These are phyloP conservation scores for Aspergillus latus DNA, from an alignment of 2,329 filamentous ascomycete genomes.

Conservation along the genomic window DNA sequence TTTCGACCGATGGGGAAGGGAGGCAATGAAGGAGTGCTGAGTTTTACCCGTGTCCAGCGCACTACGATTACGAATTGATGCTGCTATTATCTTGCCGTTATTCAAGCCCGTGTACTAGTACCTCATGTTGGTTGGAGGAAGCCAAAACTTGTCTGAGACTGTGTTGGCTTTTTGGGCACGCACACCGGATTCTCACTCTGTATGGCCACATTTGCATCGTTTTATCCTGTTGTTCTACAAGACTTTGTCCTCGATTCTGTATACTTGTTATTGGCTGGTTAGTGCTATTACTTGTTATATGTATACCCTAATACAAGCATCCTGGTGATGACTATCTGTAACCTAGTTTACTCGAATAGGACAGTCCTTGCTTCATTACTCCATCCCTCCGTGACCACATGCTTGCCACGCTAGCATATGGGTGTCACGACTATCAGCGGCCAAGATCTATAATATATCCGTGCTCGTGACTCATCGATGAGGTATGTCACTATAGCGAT, in stretches of 20 bases:
- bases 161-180: conserved; percentile 12
- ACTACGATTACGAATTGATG: conserved; percentile 26
- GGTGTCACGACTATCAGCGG: background rate
- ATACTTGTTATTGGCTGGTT: conserved; percentile 2
- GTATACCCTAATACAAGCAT: conserved; percentile 17
- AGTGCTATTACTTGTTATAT: conserved; percentile 6
- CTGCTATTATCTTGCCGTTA: conserved; percentile 19
- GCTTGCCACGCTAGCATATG: background rate
- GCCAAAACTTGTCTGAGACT: conserved; percentile 9
- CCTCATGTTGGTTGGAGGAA: conserved; percentile 14
- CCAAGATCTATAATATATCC: background rate
- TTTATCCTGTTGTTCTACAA: conserved; percentile 8
- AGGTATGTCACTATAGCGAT: too few species aligned
- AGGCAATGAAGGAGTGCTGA: conserved; percentile 9
- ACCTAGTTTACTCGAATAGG: background rate
- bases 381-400: background rate
- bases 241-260: background rate
- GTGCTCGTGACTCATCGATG: background rate
- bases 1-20: background rate
- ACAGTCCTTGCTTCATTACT: background rate
- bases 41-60: conserved; percentile 18
- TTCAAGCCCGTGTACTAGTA: conserved; percentile 25
- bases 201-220: conserved; percentile 8
- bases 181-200: conserved; percentile 9
- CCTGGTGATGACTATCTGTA: conserved; percentile 11